Conservation (phyloP, 2,329 filamentous ascomycete genomes). For the Colletotrichum magnum region DNA sequence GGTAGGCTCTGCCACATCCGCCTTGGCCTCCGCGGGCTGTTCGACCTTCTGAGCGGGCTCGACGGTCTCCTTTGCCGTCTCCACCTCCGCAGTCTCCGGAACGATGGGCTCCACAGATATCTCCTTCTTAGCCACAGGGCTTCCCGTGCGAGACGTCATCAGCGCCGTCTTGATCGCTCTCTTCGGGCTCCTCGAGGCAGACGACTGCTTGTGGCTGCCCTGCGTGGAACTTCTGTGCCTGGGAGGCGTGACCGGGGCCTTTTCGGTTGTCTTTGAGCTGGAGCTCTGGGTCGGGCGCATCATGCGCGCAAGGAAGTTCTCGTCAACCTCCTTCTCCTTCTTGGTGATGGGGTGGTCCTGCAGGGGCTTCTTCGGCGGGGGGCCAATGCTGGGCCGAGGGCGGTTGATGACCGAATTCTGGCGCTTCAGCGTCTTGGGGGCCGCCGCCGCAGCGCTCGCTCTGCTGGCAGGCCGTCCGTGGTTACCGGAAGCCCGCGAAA, state of each 20-base stretch:
- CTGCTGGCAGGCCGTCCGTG: slow-evolving; percentile 63
- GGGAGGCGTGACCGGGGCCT: slow-evolving; percentile 66
- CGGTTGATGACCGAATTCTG: slow-evolving; percentile 62
- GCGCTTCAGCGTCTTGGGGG: slow-evolving; percentile 55
- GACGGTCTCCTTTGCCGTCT: slow-evolving; percentile 39
- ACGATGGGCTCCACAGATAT: slow-evolving; percentile 23
- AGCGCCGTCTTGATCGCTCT: slow-evolving; percentile 42
- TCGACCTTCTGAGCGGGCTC: slow-evolving; percentile 42
- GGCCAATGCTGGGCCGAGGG: slow-evolving; percentile 68
- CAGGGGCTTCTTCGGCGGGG: slow-evolving; percentile 70
- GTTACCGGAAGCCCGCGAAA: slow-evolving; percentile 43
- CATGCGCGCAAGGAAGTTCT: slow-evolving; percentile 84
- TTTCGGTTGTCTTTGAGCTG: slow-evolving; percentile 77
- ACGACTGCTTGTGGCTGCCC: slow-evolving; percentile 44
- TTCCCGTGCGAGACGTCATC: slow-evolving; percentile 23
- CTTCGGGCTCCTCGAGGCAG: slow-evolving; percentile 34
- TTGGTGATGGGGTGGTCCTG: slow-evolving; percentile 62
- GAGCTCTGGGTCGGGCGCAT: slow-evolving; percentile 82
- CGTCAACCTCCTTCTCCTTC: slow-evolving; percentile 71
- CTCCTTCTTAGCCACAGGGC: slow-evolving; percentile 26
- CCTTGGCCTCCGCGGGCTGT: slow-evolving; percentile 20
- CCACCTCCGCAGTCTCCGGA: slow-evolving; percentile 36
- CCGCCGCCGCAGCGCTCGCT: slow-evolving; percentile 53
- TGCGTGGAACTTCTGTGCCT: slow-evolving; percentile 51
- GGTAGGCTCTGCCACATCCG: slow-evolving; percentile 15